Conservation (phyloP, 768 basidiomycete species). For the Neoboletus subvelutipes region DNA sequence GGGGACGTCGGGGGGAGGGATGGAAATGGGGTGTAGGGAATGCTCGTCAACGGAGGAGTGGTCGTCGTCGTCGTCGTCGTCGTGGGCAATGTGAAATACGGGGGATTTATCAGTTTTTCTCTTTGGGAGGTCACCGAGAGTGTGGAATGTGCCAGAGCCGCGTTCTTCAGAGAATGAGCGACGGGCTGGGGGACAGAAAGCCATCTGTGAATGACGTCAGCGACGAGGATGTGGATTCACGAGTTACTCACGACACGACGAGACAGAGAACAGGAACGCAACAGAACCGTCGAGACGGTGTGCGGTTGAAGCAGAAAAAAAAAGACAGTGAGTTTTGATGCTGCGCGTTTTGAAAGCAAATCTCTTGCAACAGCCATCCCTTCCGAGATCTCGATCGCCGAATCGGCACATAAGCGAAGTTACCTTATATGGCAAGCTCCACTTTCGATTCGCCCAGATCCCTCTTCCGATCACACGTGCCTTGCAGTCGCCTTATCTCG, state of each 20-base stretch:
- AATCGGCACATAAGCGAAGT: constrained; percentile 5
- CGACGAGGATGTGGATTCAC: neutral
- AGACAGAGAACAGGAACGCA: neutral
- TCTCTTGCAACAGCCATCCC: neutral
- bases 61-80: constrained; percentile 31
- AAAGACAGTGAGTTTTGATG: neutral
- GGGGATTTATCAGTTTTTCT: constrained; percentile 26
- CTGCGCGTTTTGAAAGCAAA: constrained; percentile 15
- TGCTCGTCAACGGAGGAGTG: constrained; percentile 19
- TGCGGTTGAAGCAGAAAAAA: neutral
- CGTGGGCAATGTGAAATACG: constrained; percentile 21
- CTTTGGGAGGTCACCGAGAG: constrained; percentile 47
- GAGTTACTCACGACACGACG: neutral
- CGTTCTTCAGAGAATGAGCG: constrained; percentile 40
- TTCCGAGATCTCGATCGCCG: constrained; percentile 26
- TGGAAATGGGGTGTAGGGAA: constrained; percentile 1
- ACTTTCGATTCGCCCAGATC: constrained; percentile 24
- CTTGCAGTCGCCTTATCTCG: constrained; percentile 10
- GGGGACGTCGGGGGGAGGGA: constrained; percentile 32
- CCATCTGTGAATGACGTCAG: constrained; percentile 21
- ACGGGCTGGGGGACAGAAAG: constrained; percentile 3
- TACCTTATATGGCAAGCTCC: constrained; percentile 16
- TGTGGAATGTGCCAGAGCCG: constrained; percentile 49
- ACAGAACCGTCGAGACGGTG: neutral
- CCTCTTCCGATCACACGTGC: constrained; percentile 19